A percentile compares a stretch with the other conserved stretches of the same genome.
These are phyloP conservation scores for Saccharomycopsis guyanensis DNA, from an alignment of 805 yeast species.

Conservation along the genomic window DNA sequence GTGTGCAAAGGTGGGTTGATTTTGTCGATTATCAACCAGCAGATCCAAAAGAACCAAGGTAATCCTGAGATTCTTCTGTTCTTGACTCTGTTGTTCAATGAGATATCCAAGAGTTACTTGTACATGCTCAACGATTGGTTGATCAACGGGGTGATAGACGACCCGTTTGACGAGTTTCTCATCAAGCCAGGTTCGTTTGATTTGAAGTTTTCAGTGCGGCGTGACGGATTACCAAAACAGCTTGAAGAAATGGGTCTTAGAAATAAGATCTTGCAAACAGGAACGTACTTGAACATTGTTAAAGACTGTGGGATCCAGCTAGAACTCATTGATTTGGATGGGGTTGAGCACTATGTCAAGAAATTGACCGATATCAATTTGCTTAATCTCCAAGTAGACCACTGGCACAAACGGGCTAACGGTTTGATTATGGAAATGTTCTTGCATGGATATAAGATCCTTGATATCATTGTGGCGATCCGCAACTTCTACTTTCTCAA, in stretches of 20 bases:
- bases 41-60: constrained; percentile 55
- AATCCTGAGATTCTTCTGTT: constrained; percentile 50
- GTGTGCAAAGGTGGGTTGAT: constrained; percentile 75
- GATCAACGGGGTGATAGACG: constrained; percentile 61
- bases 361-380: constrained; percentile 31
- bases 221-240: constrained; percentile 67
- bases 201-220: constrained; percentile 62
- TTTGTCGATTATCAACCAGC: constrained; percentile 50
- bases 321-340: background rate
- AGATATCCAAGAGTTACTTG: constrained; percentile 57
- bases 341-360: constrained; percentile 18
- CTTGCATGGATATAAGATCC: constrained; percentile 51
- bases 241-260: constrained; percentile 47
- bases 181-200: constrained; percentile 42
- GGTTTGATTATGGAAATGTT: constrained; percentile 47
- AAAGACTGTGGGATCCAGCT: constrained; percentile 45
- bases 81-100: constrained; percentile 43
- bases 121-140: constrained; percentile 75
- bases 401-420: constrained; percentile 65
- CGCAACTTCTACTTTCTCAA: constrained; percentile 53
- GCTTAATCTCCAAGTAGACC: constrained; percentile 46
- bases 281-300: constrained; percentile 73
- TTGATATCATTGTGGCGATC: constrained; percentile 38
- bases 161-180: constrained; percentile 77
- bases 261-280: constrained; percentile 66